phyloP scores from a whole-genome alignment of 192 early-diverging fungal genomes.

The Glomus cerebriforme region DNA sequence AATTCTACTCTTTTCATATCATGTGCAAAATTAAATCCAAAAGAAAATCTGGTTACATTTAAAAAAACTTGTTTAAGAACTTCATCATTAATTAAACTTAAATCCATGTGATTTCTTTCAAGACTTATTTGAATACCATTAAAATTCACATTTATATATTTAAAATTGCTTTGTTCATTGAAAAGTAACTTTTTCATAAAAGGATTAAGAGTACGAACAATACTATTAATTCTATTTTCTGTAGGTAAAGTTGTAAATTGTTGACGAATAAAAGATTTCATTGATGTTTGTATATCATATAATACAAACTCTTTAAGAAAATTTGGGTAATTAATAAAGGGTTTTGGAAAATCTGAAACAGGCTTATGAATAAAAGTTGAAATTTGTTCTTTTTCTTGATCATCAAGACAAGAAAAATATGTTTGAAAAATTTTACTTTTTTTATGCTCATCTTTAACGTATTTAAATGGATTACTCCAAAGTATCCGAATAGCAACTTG shows the following conservation, averaged over 20 bases:
- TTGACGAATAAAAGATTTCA: not conserved
- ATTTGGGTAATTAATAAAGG: not conserved
- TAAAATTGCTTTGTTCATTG: not conserved
- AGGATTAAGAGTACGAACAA: not conserved
- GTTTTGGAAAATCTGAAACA: not conserved
- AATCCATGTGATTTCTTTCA: not conserved
- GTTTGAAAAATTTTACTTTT: not conserved
- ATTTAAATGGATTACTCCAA: slow-evolving; percentile 2
- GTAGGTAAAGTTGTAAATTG: not conserved
- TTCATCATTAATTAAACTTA: not conserved
- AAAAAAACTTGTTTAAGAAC: not conserved
- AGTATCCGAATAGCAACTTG: not conserved
- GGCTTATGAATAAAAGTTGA: not conserved
- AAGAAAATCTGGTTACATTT: not conserved
- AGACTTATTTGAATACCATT: not conserved
- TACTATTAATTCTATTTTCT: not conserved
- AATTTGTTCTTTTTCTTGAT: not conserved
- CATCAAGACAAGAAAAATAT: not conserved
- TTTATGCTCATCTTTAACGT: not conserved
- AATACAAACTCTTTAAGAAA: not conserved
- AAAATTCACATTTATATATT: not conserved
- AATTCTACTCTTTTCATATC: not conserved
- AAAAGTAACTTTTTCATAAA: not conserved
- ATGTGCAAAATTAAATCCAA: not conserved
- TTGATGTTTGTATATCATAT: not conserved